Percentiles rank a stretch among this genome's conserved stretches.
Evolutionary conservation across 768 basidiomycete species (phyloP).

Genomic region (Pulveroboletus sp.): DNA sequence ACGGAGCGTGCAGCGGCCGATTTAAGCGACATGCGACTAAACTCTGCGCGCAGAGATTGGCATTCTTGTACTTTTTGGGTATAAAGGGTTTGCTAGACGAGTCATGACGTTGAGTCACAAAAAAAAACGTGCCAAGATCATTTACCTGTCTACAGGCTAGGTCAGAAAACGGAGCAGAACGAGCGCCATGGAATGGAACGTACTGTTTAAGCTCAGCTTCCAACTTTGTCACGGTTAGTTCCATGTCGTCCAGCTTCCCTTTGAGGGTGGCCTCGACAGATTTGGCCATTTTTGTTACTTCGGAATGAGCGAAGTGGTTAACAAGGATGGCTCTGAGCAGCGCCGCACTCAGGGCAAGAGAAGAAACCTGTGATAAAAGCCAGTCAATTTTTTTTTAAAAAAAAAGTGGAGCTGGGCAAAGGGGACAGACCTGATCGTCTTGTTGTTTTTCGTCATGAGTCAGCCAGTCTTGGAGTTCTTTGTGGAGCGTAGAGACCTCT

Average conservation of each 20-base stretch:
- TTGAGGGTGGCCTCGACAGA: slow-evolving; percentile 58
- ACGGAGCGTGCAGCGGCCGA: slow-evolving; percentile 24
- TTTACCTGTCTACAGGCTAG: slow-evolving; percentile 57
- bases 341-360: slow-evolving; percentile 72
- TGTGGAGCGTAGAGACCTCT: slow-evolving; percentile 74
- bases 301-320: slow-evolving; percentile 79
- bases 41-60: slow-evolving; percentile 63
- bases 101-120: slow-evolving; percentile 11
- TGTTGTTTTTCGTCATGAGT: slow-evolving; percentile 50
- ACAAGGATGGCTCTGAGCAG: slow-evolving; percentile 80
- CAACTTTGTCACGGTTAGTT: slow-evolving; percentile 54
- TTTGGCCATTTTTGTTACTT: slow-evolving; percentile 68
- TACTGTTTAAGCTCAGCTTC: slow-evolving; percentile 74
- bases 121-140: slow-evolving; percentile 8
- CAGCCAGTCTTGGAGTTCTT: slow-evolving; percentile 78
- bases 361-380: slow-evolving; percentile 46
- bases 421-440: slow-evolving; percentile 60
- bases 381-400: background rate
- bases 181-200: slow-evolving; percentile 30
- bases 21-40: slow-evolving; percentile 48
- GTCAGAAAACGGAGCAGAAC: slow-evolving; percentile 13
- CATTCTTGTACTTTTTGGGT: slow-evolving; percentile 70
- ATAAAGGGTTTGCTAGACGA: slow-evolving; percentile 54
- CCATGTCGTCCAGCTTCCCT: slow-evolving; percentile 63
- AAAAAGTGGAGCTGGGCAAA: slow-evolving; percentile 7